Evolutionary conservation across 73 alveolate species (phyloP), one percentile per base, ranked within the genome.

Genomic region (Effrenium voratum): DNA sequence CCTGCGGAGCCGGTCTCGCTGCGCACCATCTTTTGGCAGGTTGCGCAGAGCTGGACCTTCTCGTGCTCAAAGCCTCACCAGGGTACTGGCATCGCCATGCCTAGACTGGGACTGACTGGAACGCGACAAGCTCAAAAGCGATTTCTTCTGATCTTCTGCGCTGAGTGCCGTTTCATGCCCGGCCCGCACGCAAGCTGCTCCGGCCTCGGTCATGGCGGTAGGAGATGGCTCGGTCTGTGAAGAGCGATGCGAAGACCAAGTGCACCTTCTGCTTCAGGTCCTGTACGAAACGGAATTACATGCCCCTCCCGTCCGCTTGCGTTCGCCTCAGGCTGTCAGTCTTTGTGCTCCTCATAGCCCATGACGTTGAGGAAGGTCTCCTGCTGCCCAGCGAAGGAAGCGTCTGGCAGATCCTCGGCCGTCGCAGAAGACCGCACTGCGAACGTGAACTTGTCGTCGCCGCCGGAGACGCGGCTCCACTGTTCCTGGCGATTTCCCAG

Each of bases 341-440:
- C n/a, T n/a, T n/a, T n/a, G n/a, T n/a, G n/a, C n/a, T 77, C 93
- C 80, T 76, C 94, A 77, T 80, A 79, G 66, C 99, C 99, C 99
- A 80, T 80, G 93, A 93, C 99, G 93, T 93, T 93, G n/a, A 93
- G 93, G 73, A 50, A 80, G 52, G 99, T 93, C 83, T 93, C 99
- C 93, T 93, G 93, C 85, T 93, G 99, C 57, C 99, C 99, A 24
- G 99, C 99, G 82, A 93, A 93, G 93, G 99, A 93, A 66, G 99
- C 99, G 52, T 93, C 99, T 41, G 99, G 99, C 93, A 93, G 59
- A 43, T 93, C 99, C 85, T 93, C 99, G 41, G 99, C 99, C 28
- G 99, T 93, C 38, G 94, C 93, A 32, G 99, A 93, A 94, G 85
- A 49, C 38, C 99, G 83, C 85, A 93, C 99, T 2, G 99, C 99